phyloP scores from a whole-genome alignment of 495 filamentous ascomycete genomes.

The Paragyromitra xinjiangensis region DNA sequence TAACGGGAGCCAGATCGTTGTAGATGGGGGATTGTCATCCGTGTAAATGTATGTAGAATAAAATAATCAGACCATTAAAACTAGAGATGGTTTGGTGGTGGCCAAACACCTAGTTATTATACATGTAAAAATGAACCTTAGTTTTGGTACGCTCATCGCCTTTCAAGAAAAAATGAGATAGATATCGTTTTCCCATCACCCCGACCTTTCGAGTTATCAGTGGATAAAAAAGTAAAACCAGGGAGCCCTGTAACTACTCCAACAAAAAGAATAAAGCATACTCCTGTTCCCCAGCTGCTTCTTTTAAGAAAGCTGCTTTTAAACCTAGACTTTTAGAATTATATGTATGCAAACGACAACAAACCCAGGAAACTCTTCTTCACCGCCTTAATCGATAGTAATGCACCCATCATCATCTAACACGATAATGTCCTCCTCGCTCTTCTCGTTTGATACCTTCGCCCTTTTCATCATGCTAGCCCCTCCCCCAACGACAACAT shows the following conservation, averaged over 20 bases:
- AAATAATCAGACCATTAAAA: background rate
- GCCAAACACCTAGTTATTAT: constrained; percentile 18
- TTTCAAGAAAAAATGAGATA: background rate
- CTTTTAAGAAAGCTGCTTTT: background rate
- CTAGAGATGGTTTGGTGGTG: constrained; percentile 11
- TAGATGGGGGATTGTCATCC: constrained; percentile 85
- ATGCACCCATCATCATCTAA: constrained; percentile 67
- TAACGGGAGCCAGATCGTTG: constrained; percentile 83
- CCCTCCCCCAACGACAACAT: constrained; percentile 47
- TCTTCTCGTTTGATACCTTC: constrained; percentile 39
- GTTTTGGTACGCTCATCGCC: background rate
- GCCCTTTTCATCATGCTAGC: constrained; percentile 26
- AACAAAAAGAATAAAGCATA: constrained; percentile 18
- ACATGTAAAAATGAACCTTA: constrained; percentile 2
- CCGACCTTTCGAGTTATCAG: too few relatives aligned
- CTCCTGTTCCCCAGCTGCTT: background rate
- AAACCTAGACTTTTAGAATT: constrained; percentile 19
- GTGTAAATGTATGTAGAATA: constrained; percentile 57
- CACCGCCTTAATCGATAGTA: constrained; percentile 47
- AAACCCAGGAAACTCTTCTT: constrained; percentile 4
- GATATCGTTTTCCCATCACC: background rate
- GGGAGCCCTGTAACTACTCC: constrained; percentile 29
- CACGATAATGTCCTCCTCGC: constrained; percentile 61
- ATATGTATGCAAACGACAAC: constrained; percentile 12
- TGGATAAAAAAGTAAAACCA: constrained; percentile 11